These are phyloP conservation scores for Hippophae tibetana DNA, from an alignment of 306 rosid species.

Conservation along the genomic window DNA sequence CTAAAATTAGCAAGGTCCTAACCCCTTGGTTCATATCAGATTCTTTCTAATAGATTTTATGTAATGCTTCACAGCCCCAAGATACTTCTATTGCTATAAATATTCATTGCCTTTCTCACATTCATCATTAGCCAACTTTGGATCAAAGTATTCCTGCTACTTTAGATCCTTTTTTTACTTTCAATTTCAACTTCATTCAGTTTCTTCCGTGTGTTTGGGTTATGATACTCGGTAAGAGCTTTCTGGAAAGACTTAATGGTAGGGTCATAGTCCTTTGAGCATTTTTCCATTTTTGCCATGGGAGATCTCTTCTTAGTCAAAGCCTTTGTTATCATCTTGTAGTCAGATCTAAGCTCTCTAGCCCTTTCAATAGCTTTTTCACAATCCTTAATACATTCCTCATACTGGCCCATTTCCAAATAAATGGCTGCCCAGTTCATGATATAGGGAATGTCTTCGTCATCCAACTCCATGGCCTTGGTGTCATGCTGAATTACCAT, in stretches of 20 bases:
- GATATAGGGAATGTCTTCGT: slow-evolving; percentile 64
- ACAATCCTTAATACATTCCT: slow-evolving; percentile 84
- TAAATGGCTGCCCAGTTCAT: slow-evolving; percentile 87
- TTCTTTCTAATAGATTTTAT: too few species aligned
- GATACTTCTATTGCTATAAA: too few species aligned
- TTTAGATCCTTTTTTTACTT: slow-evolving; percentile 79
- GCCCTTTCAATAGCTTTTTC: slow-evolving; percentile 94
- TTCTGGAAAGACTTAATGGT: slow-evolving; percentile 80
- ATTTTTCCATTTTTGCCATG: slow-evolving; percentile 58
- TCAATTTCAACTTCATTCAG: slow-evolving; percentile 62
- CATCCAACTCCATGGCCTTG: slow-evolving; percentile 74
- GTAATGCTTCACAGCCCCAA: too few species aligned
- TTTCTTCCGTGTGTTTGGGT: slow-evolving; percentile 80
- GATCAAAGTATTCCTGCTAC: slow-evolving; percentile 77
- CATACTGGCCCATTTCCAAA: slow-evolving; percentile 84
- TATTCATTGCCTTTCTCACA: slow-evolving; percentile 54
- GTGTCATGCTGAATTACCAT: slow-evolving; percentile 71
- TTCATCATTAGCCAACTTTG: slow-evolving; percentile 77
- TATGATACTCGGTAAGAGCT: slow-evolving; percentile 96
- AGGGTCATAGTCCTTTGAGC: slow-evolving; percentile 67
- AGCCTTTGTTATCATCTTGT: slow-evolving; percentile 83
- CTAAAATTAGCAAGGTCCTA: too few species aligned
- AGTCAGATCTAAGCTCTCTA: slow-evolving; percentile 80
- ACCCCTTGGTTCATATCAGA: too few species aligned
- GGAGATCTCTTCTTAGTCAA: slow-evolving; percentile 93